These are phyloP conservation scores for Xanthoceras sorbifolium DNA, from an alignment of 345 rosid genomes.

Conservation along the genomic window DNA sequence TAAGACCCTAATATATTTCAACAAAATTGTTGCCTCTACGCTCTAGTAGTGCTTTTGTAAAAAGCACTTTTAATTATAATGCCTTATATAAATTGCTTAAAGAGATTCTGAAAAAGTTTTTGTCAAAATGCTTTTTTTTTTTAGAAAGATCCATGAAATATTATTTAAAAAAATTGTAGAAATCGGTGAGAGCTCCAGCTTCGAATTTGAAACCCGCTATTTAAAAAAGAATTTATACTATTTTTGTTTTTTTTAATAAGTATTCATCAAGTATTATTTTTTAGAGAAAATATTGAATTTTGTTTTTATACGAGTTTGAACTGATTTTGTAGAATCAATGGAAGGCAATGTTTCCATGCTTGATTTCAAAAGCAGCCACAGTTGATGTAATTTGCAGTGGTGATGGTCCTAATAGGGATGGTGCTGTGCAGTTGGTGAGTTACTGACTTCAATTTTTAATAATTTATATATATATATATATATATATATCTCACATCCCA, in stretches of 20 bases:
- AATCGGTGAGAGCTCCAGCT: too few species aligned
- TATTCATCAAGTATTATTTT: too few species aligned
- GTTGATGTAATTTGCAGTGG: conserved; percentile 80
- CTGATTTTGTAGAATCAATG: conserved; percentile 64
- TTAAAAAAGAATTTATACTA: too few species aligned
- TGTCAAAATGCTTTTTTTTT: too few species aligned
- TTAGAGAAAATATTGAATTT: too few species aligned
- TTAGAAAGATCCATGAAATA: too few species aligned
- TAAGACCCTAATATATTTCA: conserved; percentile 21
- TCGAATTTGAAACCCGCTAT: too few species aligned
- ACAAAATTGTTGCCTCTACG: not conserved
- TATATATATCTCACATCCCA: not conserved
- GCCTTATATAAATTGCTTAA: not conserved
- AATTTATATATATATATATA: not conserved
- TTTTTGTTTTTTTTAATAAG: too few species aligned
- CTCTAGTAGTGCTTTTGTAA: not conserved
- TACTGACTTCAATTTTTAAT: too few species aligned
- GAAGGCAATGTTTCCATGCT: conserved; percentile 96
- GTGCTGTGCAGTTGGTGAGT: conserved; percentile 84
- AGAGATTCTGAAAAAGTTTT: too few species aligned
- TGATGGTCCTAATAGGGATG: conserved; percentile 74
- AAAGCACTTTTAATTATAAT: not conserved
- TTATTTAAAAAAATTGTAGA: too few species aligned
- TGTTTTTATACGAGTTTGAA: too few species aligned
- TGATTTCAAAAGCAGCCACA: conserved; percentile 83